Conservation (phyloP, 805 yeast species). For the Candida mattraensis region DNA sequence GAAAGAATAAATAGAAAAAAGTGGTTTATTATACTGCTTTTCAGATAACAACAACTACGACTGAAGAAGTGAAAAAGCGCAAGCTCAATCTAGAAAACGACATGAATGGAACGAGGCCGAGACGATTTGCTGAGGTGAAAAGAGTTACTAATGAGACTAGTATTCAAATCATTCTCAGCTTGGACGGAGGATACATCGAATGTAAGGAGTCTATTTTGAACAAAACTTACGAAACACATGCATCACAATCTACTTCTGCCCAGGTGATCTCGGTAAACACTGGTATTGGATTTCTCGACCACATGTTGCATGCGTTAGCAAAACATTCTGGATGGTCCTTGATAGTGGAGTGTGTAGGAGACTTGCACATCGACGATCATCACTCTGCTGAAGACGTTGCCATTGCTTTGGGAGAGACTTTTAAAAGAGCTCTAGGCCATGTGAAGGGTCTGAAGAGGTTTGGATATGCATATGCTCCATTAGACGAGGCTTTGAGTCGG, state of each 20-base stretch:
- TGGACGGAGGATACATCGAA: conserved; percentile 81
- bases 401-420: conserved; percentile 86
- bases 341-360: conserved; percentile 87
- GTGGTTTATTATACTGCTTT: background rate
- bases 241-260: conserved; percentile 64
- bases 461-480: conserved; percentile 91
- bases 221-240: conserved; percentile 40
- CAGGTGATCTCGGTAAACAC: conserved; percentile 82
- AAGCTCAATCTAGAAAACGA: conserved; percentile 18
- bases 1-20: conserved; percentile 1
- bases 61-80: conserved; percentile 18
- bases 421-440: conserved; percentile 85
- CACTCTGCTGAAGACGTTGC: conserved; percentile 97
- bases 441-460: conserved; percentile 90
- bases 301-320: conserved; percentile 96
- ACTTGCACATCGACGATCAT: conserved; percentile 94
- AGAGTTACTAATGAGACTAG: conserved; percentile 92
- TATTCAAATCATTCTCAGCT: conserved; percentile 77
- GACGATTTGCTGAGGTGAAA: conserved; percentile 46
- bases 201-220: conserved; percentile 59
- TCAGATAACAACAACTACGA: conserved; percentile 5
- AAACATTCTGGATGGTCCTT: conserved; percentile 97
- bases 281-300: conserved; percentile 94
- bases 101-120: conserved; percentile 9
- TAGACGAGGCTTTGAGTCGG: conserved; percentile 92